Percentiles rank a stretch among this genome's conserved stretches.
phyloP scores from a whole-genome alignment of 352 stramenopile genomes.

The Phytophthora multivora region DNA sequence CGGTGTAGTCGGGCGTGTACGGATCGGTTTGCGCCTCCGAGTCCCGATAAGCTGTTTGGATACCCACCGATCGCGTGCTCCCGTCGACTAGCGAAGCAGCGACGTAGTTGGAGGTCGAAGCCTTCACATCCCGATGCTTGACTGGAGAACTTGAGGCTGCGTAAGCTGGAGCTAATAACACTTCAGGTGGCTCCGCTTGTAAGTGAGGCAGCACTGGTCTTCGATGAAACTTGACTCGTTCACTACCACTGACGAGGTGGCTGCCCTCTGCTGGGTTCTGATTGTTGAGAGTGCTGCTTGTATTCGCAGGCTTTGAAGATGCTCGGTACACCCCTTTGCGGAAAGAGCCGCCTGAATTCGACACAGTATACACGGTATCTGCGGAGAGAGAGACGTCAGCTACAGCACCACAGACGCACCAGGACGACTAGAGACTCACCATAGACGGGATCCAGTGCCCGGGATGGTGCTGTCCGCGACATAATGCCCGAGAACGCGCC shows the following conservation, averaged over 20 bases:
- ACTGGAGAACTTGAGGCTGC: not conserved
- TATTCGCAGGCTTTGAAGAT: conserved; percentile 32
- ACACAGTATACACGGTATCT: conserved; percentile 84
- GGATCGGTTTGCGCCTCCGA: conserved; percentile 93
- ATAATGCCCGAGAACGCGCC: conserved; percentile 39
- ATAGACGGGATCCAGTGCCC: conserved; percentile 81
- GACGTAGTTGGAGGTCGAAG: conserved; percentile 11
- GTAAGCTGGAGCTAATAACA: conserved; percentile 79
- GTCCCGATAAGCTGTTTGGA: conserved; percentile 93
- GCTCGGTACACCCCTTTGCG: conserved; percentile 64
- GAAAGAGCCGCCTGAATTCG: conserved; percentile 63
- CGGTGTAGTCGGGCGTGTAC: conserved; percentile 92
- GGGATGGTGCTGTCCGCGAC: conserved; percentile 60
- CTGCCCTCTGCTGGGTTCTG: conserved; percentile 32
- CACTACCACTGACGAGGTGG: conserved; percentile 60
- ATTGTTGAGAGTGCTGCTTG: conserved; percentile 41
- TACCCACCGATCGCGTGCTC: conserved; percentile 71
- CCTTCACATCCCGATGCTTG: conserved; percentile 16
- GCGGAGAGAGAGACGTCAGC: conserved; percentile 1
- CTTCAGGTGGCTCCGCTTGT: conserved; percentile 84
- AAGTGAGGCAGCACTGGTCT: conserved; percentile 90
- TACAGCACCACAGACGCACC: not conserved
- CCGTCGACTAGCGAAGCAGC: conserved; percentile 45
- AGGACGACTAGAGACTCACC: conserved; percentile 33
- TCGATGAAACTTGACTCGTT: conserved; percentile 91